Evolutionary conservation across 2,329 filamentous ascomycete species (phyloP), one percentile per base, ranked within the genome.

Genomic region (Aschersonia sp.): DNA sequence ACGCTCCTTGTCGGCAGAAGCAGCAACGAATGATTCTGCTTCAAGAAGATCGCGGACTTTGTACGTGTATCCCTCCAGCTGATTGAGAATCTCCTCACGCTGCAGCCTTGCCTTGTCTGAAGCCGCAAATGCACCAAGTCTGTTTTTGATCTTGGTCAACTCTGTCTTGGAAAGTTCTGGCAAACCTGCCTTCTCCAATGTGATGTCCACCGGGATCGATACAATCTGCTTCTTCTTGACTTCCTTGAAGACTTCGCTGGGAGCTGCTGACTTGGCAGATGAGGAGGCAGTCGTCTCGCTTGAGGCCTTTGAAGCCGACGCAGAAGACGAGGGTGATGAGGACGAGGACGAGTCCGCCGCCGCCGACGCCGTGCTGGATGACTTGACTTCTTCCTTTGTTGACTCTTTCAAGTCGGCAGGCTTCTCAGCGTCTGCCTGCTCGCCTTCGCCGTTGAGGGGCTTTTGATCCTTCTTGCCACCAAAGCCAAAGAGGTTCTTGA

Each of bases 401-500:
- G 65, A 60, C 47, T 73, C 69, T 40, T 61, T 56, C 1, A 59
- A 59, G 5, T 56, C 58, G 32, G 62, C 57, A 5, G 31, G 61
- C 64, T 48, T 55, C 31, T 66, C 63, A 4, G 58, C 59, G 14
- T 60, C 63, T 6, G 57, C 58, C n/a, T 63, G 70, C 47, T 74
- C 78, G 29, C 69, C 72, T 44, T 83, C 83, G 45, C 82, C 84
- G 50, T 78, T 75, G 35, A 95, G 61, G 5, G 75, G 72, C 65
- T 95, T 85, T 48, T 90, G 85, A 33, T 85, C 84, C 67, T 94
- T 94, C 58, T 85, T 85, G n/a, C 47, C 43, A 30, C 90, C 92
- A 60, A 97, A 89, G 5, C 92, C 92, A 60, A 98, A 94, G 52
- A 96, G 78, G 54, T 89, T 94, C 73, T 98, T 98, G 54, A 97